Percentiles rank a stretch among this genome's conserved stretches.
phyloP scores from a whole-genome alignment of 2,329 filamentous ascomycete genomes.

The Ophiostoma fasciatum region DNA sequence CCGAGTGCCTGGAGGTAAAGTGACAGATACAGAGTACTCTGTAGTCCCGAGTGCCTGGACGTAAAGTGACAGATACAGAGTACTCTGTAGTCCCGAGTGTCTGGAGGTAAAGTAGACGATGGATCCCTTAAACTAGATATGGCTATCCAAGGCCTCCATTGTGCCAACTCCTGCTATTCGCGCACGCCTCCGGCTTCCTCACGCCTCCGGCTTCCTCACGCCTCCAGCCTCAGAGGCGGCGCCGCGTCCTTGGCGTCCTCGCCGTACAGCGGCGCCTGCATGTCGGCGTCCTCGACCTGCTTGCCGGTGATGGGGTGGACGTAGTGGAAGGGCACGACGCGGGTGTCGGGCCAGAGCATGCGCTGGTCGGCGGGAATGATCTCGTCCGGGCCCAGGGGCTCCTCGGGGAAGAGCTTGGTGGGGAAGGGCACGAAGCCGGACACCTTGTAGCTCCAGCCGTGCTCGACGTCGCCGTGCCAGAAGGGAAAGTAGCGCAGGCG shows the following conservation, averaged over 20 bases:
- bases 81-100: no score
- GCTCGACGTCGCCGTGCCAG: conserved; percentile 39
- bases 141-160: no score
- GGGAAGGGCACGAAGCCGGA: conserved; percentile 38
- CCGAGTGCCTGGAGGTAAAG: no score
- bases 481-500: conserved; percentile 41
- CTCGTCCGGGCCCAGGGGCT: conserved; percentile 35
- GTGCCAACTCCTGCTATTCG: no score
- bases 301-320: conserved; percentile 34
- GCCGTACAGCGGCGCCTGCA: conserved; percentile 32
- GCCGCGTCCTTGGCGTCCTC: conserved; percentile 23
- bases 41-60: no score
- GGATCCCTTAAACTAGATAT: no score
- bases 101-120: no score
- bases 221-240: conserved; percentile 25
- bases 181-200: no score
- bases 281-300: conserved; percentile 27
- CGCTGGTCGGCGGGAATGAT: conserved; percentile 29
- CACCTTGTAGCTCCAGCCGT: conserved; percentile 37
- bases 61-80: no score
- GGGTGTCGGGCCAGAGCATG: conserved; percentile 41
- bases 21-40: no score
- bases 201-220: not conserved
- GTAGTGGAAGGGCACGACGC: conserved; percentile 39
- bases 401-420: conserved; percentile 31